Evolutionary conservation across 106 monocot genomes (phyloP).

Genomic region (Posidonia australis): DNA sequence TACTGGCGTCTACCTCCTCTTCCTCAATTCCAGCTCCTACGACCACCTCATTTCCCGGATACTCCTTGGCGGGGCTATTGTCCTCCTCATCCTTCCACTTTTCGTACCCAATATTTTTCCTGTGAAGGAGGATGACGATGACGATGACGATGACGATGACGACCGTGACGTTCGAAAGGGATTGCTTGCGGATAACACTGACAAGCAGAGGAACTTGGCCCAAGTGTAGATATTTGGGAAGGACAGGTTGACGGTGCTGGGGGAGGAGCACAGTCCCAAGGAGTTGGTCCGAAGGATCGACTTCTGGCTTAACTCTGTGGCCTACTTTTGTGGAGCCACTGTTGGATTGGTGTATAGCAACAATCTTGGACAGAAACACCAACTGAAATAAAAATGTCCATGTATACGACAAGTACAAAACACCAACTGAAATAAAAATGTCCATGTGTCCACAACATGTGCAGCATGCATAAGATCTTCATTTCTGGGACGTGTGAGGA

Average conservation of each 20-base stretch:
- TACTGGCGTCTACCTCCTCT: slow-evolving; percentile 70
- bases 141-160: not conserved
- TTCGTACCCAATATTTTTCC: slow-evolving; percentile 42
- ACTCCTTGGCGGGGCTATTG: slow-evolving; percentile 41
- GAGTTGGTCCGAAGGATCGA: slow-evolving; percentile 37
- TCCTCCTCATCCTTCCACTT: slow-evolving; percentile 53
- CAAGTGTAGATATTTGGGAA: slow-evolving; percentile 7
- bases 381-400: no score
- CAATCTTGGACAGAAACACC: slow-evolving; percentile 78
- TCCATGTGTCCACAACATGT: no score
- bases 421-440: no score
- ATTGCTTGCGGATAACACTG: slow-evolving; percentile 9
- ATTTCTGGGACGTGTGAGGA: no score
- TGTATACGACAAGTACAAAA: no score
- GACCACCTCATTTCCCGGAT: slow-evolving; percentile 12
- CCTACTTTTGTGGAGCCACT: slow-evolving; percentile 83
- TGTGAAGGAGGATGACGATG: not conserved
- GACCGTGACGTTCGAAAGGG: slow-evolving; percentile 16
- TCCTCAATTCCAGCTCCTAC: slow-evolving; percentile 35
- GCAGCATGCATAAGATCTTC: no score
- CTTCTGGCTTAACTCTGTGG: slow-evolving; percentile 66
- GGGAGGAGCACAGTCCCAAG: slow-evolving; percentile 56
- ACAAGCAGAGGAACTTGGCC: not conserved
- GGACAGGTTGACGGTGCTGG: slow-evolving; percentile 25
- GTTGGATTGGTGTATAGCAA: slow-evolving; percentile 85